Percentiles rank a stretch among this genome's conserved stretches.
Conservation (phyloP, 306 rosid genomes). For the Rosa rugosa region DNA sequence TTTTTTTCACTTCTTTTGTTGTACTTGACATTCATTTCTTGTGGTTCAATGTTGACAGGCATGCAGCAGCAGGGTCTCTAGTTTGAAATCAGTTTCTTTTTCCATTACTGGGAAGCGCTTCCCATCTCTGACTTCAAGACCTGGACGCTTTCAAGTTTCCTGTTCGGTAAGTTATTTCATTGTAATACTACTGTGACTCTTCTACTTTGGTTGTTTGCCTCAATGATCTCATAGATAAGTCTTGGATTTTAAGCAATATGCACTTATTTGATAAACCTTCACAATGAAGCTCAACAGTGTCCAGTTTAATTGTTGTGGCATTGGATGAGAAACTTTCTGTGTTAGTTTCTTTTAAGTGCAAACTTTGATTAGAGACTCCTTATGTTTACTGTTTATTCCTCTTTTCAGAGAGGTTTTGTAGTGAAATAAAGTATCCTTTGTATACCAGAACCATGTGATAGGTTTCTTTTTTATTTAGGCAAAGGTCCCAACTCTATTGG, state of each 20-base stretch:
- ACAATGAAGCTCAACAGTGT: not conserved
- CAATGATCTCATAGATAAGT: not conserved
- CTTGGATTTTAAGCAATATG: not conserved
- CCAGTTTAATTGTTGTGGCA: not conserved
- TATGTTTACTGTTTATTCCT: not conserved
- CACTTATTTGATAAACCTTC: not conserved
- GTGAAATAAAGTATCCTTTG: not conserved
- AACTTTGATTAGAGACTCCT: not conserved
- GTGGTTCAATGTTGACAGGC: slow-evolving; percentile 50
- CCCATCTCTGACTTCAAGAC: slow-evolving; percentile 48
- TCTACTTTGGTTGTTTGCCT: not conserved
- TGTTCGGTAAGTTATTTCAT: slow-evolving; percentile 53
- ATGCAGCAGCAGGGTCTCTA: slow-evolving; percentile 38
- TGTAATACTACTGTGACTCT: not conserved
- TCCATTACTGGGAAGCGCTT: slow-evolving; percentile 49
- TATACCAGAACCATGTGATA: not conserved
- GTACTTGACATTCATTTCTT: slow-evolving; percentile 18
- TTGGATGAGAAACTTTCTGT: not conserved
- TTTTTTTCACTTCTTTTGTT: not conserved
- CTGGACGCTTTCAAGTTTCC: slow-evolving; percentile 48
- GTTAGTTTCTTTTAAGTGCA: not conserved
- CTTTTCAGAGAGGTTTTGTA: not conserved
- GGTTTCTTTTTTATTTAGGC: not conserved
- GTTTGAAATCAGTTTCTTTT: slow-evolving; percentile 57
- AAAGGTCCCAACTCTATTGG: not conserved